A percentile compares a stretch with the other conserved stretches of the same genome.
Evolutionary conservation across 148 eudicot genomes (phyloP).

Genomic region (Camellia sinensis): DNA sequence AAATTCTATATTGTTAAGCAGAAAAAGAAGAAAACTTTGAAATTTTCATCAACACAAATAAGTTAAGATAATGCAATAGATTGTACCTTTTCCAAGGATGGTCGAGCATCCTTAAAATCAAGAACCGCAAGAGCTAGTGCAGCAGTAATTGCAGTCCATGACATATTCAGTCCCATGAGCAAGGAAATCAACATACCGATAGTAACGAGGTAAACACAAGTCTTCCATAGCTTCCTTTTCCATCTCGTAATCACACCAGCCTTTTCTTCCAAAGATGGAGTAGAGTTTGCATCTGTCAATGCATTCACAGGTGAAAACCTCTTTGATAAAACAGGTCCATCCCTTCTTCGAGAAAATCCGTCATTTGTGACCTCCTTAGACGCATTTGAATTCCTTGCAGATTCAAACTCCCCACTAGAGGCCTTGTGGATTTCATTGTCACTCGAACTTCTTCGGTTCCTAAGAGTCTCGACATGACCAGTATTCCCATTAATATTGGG

Average conservation of each 20-base stretch:
- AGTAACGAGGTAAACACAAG: constrained; percentile 69
- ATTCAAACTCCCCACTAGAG: constrained; percentile 21
- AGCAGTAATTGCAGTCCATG: constrained; percentile 89
- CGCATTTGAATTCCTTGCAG: constrained; percentile 32
- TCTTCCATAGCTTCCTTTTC: constrained; percentile 71
- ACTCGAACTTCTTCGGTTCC: constrained; percentile 33
- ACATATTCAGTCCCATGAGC: constrained; percentile 77
- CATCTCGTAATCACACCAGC: constrained; percentile 31
- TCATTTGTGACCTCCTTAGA: constrained; percentile 35
- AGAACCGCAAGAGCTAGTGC: constrained; percentile 90
- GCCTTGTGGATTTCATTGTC: constrained; percentile 43
- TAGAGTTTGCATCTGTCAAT: neutral
- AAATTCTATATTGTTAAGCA: neutral
- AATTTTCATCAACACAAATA: neutral
- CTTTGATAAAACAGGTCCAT: constrained; percentile 23
- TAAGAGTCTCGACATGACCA: constrained; percentile 29
- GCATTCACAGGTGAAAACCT: constrained; percentile 20
- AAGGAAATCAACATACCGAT: constrained; percentile 73
- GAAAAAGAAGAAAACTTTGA: neutral
- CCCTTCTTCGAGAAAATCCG: constrained; percentile 23
- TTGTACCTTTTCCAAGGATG: constrained; percentile 66
- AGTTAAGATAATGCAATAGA: neutral
- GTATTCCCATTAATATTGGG: constrained; percentile 22
- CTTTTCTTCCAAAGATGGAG: constrained; percentile 21
- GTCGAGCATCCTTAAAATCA: constrained; percentile 46